A percentile compares a stretch with the other conserved stretches of the same genome.
phyloP scores from a whole-genome alignment of 805 yeast genomes.

The Maudiozyma saulgeensis region DNA sequence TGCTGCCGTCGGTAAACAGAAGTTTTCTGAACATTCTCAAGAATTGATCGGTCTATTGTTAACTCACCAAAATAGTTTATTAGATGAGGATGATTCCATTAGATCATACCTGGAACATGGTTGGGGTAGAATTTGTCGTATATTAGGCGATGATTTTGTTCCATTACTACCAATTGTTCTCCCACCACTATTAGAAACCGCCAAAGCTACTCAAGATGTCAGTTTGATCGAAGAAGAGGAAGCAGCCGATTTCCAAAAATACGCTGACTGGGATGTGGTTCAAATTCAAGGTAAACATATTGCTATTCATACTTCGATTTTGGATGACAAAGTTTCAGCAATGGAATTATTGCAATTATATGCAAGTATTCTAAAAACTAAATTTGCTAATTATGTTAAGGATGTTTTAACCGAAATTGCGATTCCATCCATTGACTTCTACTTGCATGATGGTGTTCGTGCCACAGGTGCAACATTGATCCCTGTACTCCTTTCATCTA shows the following conservation, averaged over 20 bases:
- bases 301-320: constrained; percentile 88
- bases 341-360: constrained; percentile 79
- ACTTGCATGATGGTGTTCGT: constrained; percentile 89
- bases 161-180: constrained; percentile 77
- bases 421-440: constrained; percentile 82
- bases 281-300: constrained; percentile 85
- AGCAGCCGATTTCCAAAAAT: constrained; percentile 72
- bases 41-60: constrained; percentile 67
- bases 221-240: constrained; percentile 81
- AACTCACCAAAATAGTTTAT: constrained; percentile 51
- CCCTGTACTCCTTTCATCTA: constrained; percentile 63
- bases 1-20: constrained; percentile 87
- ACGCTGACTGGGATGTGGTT: constrained; percentile 93
- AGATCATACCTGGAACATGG: constrained; percentile 83
- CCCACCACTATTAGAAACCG: constrained; percentile 81
- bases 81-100: constrained; percentile 75
- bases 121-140: constrained; percentile 88
- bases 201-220: constrained; percentile 83
- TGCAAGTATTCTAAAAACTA: constrained; percentile 73
- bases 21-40: constrained; percentile 64
- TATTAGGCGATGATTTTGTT: constrained; percentile 75
- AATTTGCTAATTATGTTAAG: constrained; percentile 72
- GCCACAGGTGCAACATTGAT: constrained; percentile 80
- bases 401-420: constrained; percentile 72
- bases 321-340: constrained; percentile 90